These are phyloP conservation scores for Arthrobotrys musiformis DNA, from an alignment of 2,329 filamentous ascomycete species.

Conservation along the genomic window DNA sequence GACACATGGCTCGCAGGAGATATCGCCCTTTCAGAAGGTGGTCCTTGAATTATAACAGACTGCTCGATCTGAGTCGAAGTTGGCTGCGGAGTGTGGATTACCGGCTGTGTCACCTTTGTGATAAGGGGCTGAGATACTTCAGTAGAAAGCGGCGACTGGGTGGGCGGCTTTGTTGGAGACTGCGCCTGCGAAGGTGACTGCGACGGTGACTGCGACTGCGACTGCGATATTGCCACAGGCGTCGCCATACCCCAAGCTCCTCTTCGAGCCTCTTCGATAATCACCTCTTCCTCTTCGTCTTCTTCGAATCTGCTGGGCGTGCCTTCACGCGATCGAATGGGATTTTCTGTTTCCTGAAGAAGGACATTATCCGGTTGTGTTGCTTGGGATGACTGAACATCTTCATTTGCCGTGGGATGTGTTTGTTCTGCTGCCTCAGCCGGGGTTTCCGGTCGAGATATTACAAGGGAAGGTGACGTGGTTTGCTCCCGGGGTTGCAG, in stretches of 20 bases:
- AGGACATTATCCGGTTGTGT: constrained; percentile 6
- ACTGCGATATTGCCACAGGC: constrained; percentile 47
- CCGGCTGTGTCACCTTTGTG: constrained; percentile 45
- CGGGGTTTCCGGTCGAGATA: constrained; percentile 8
- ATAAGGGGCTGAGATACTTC: constrained; percentile 52
- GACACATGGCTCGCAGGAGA: constrained; percentile 50
- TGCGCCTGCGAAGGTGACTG: constrained; percentile 32
- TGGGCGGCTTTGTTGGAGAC: constrained; percentile 45
- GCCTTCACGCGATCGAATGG: constrained; percentile 22
- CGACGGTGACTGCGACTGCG: constrained; percentile 26
- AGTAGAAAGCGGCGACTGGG: constrained; percentile 21
- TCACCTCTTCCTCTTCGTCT: constrained; percentile 43
- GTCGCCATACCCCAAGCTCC: constrained; percentile 50
- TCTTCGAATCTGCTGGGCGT: constrained; percentile 50
- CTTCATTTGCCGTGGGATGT: constrained; percentile 2
- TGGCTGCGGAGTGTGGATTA: constrained; percentile 49
- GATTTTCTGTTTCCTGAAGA: not conserved
- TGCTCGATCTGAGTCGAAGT: constrained; percentile 33
- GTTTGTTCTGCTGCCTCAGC: constrained; percentile 22
- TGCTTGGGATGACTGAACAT: constrained; percentile 6
- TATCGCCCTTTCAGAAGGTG: constrained; percentile 35
- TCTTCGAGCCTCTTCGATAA: constrained; percentile 37
- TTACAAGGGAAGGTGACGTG: constrained; percentile 34
- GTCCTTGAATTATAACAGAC: constrained; percentile 31
- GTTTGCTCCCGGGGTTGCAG: constrained; percentile 34